These are phyloP conservation scores for Blastocystis sp. DNA, from an alignment of 352 stramenopile species.

Conservation along the genomic window DNA sequence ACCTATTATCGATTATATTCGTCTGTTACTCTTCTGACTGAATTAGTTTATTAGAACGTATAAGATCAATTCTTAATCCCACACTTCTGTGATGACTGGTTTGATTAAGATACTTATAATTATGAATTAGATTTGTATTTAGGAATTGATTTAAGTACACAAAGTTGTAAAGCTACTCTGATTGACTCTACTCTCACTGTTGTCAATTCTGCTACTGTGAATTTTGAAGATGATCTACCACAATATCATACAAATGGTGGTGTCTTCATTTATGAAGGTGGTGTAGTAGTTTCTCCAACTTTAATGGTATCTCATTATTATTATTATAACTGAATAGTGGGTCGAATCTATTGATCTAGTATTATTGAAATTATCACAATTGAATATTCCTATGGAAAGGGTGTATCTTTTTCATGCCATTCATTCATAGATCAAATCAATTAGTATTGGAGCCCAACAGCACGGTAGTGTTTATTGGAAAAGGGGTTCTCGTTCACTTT, in stretches of 20 bases:
- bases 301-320: slow-evolving; percentile 38
- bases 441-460: slow-evolving; percentile 64
- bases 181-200: slow-evolving; percentile 37
- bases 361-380: slow-evolving; percentile 32
- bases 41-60: too few species aligned
- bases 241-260: slow-evolving; percentile 61
- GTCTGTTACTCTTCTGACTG: too few species aligned
- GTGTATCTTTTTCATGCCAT: background rate
- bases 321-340: slow-evolving; percentile 31
- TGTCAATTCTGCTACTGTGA: background rate
- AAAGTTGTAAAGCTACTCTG: slow-evolving; percentile 63
- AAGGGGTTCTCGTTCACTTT: background rate
- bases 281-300: slow-evolving; percentile 61
- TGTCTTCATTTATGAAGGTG: slow-evolving; percentile 52
- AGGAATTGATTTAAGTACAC: slow-evolving; percentile 65
- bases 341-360: slow-evolving; percentile 63
- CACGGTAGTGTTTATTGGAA: slow-evolving; percentile 65
- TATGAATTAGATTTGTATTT: slow-evolving; percentile 60
- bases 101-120: background rate
- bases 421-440: slow-evolving; percentile 21
- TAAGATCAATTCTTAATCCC: too few species aligned
- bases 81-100: too few species aligned
- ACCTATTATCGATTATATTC: too few species aligned
- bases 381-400: background rate
- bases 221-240: slow-evolving; percentile 64